A percentile compares a stretch with the other conserved stretches of the same genome.
Evolutionary conservation across 148 eudicot species (phyloP).

Genomic region (Arctostaphylos glauca): DNA sequence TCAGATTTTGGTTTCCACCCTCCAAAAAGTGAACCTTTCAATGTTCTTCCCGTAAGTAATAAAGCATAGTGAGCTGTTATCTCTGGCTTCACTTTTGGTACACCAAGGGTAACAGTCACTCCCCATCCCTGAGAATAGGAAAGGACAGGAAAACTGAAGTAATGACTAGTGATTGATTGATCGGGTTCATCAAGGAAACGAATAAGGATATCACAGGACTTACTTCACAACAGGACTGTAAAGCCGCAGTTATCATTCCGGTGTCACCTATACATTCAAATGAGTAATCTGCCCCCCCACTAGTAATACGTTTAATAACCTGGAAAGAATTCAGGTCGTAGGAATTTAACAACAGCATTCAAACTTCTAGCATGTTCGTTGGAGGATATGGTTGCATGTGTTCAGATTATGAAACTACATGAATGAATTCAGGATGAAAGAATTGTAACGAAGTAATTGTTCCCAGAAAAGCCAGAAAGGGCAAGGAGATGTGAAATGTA

Average conservation of each 20-base stretch:
- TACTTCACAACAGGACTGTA: constrained; percentile 90
- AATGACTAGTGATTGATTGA: not conserved
- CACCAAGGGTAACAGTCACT: constrained; percentile 89
- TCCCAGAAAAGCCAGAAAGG: not conserved
- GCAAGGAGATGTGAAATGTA: not conserved
- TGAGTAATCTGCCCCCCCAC: constrained; percentile 94
- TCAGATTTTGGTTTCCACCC: constrained; percentile 99
- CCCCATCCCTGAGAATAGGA: constrained; percentile 77
- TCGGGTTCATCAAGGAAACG: not conserved
- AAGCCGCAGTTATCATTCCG: constrained; percentile 62
- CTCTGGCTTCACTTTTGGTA: constrained; percentile 82
- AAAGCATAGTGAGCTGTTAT: constrained; percentile 71
- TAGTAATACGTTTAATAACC: constrained; percentile 76
- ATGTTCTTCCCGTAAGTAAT: constrained; percentile 73
- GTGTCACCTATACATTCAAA: constrained; percentile 96
- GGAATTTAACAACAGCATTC: not conserved
- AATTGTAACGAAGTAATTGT: not conserved
- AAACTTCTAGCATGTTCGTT: not conserved
- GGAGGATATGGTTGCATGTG: not conserved
- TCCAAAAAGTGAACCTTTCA: constrained; percentile 84
- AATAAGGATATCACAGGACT: constrained; percentile 12
- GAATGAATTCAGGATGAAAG: not conserved
- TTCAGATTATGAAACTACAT: not conserved
- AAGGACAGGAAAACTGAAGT: not conserved
- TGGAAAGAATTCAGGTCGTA: constrained; percentile 22